phyloP scores from a whole-genome alignment of 768 basidiomycete genomes.

The Jaapia argillacea region DNA sequence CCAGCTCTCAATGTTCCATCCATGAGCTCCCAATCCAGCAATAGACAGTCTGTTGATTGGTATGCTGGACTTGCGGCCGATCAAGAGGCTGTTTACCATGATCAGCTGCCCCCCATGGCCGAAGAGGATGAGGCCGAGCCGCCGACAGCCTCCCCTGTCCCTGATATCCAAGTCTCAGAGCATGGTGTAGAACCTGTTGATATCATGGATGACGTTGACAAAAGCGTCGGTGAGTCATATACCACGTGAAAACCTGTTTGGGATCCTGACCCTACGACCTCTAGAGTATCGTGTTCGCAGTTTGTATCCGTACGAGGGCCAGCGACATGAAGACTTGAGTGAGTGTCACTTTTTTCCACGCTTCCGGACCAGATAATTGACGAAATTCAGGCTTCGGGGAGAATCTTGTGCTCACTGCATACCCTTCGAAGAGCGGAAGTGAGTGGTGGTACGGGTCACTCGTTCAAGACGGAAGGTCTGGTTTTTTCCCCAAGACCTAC shows the following conservation, averaged over 20 bases:
- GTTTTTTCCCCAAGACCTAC: conserved; percentile 89
- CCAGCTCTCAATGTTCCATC: conserved; percentile 9
- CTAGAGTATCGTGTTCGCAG: conserved; percentile 70
- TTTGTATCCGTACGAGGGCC: conserved; percentile 77
- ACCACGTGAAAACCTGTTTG: not conserved
- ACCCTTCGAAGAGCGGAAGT: conserved; percentile 77
- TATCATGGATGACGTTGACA: conserved; percentile 66
- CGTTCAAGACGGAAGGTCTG: conserved; percentile 53
- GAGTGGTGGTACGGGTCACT: conserved; percentile 92
- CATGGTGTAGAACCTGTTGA: conserved; percentile 23
- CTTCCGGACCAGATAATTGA: conserved; percentile 3
- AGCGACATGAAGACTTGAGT: conserved; percentile 86
- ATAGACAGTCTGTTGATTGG: conserved; percentile 86
- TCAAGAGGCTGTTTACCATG: conserved; percentile 26
- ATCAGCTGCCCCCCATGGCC: conserved; percentile 37
- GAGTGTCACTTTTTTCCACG: conserved; percentile 19
- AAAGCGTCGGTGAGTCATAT: conserved; percentile 37
- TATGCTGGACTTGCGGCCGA: conserved; percentile 81
- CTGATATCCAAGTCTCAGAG: conserved; percentile 47
- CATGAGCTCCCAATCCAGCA: conserved; percentile 24
- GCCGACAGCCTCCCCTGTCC: conserved; percentile 25
- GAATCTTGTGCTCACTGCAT: conserved; percentile 67
- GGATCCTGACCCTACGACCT: conserved; percentile 4
- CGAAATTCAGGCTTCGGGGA: conserved; percentile 56
- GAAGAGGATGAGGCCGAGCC: conserved; percentile 38